Percentiles rank a stretch among this genome's conserved stretches.
Evolutionary conservation across 306 rosid species (phyloP).

Genomic region (Gastrolobium bilobum): DNA sequence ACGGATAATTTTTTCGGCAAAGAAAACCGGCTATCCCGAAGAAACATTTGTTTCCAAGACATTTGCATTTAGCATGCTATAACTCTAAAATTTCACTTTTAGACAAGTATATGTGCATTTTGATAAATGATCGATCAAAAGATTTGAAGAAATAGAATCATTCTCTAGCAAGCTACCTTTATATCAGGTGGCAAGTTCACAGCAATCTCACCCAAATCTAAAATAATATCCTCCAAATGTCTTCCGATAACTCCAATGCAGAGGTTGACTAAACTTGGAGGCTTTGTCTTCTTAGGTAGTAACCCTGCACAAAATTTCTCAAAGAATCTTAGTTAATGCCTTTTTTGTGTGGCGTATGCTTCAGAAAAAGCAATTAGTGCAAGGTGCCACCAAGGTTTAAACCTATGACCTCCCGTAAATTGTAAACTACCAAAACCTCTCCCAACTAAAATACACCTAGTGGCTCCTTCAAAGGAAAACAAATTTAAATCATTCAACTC

Average conservation of each 20-base stretch:
- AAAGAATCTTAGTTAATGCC: slow-evolving; percentile 13
- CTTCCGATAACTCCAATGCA: slow-evolving; percentile 85
- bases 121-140: slow-evolving; percentile 11
- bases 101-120: slow-evolving; percentile 2
- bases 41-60: background rate
- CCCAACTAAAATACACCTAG: slow-evolving; percentile 11
- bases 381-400: slow-evolving; percentile 12
- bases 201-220: slow-evolving; percentile 78
- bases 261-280: slow-evolving; percentile 75
- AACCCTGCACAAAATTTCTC: slow-evolving; percentile 56
- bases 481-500: slow-evolving; percentile 18
- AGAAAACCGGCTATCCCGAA: slow-evolving; percentile 17
- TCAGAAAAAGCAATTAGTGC: background rate
- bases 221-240: slow-evolving; percentile 84
- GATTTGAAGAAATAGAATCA: slow-evolving; percentile 30
- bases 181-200: slow-evolving; percentile 74
- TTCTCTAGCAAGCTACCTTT: slow-evolving; percentile 59
- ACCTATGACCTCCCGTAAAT: slow-evolving; percentile 5
- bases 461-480: slow-evolving; percentile 10
- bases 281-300: slow-evolving; percentile 56
- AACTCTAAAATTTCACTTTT: background rate
- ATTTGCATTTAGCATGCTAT: background rate
- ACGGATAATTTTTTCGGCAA: background rate
- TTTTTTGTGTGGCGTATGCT: background rate
- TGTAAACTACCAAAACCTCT: slow-evolving; percentile 23